phyloP scores from a whole-genome alignment of 1,139 yeast genomes.

The Scheffersomyces lignicola region DNA sequence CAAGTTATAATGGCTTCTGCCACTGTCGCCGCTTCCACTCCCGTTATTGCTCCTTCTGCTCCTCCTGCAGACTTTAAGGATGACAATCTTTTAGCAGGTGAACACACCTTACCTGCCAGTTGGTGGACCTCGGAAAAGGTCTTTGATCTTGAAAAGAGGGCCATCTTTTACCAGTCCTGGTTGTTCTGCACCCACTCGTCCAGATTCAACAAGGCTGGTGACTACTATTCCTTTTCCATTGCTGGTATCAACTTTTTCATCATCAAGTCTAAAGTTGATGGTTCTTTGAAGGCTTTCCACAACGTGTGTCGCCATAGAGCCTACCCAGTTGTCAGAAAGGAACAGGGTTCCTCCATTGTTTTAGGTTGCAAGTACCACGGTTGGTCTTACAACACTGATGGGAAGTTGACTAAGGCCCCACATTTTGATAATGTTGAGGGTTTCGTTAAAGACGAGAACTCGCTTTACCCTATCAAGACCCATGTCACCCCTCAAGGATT shows the following conservation, averaged over 20 bases:
- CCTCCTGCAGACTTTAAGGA: slow-evolving; percentile 25
- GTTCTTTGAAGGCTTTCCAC: slow-evolving; percentile 58
- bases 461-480: slow-evolving; percentile 53
- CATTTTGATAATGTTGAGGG: slow-evolving; percentile 61
- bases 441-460: slow-evolving; percentile 54
- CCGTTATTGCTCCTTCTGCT: slow-evolving; percentile 22
- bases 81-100: slow-evolving; percentile 39
- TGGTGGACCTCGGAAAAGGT: slow-evolving; percentile 65
- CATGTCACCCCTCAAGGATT: slow-evolving; percentile 58
- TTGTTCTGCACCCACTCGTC: slow-evolving; percentile 50
- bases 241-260: slow-evolving; percentile 57
- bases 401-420: slow-evolving; percentile 58
- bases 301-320: slow-evolving; percentile 67
- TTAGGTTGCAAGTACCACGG: slow-evolving; percentile 65
- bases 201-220: slow-evolving; percentile 57
- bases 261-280: slow-evolving; percentile 51
- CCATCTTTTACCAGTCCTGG: slow-evolving; percentile 59
- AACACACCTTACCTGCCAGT: slow-evolving; percentile 62
- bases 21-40: slow-evolving; percentile 14
- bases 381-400: slow-evolving; percentile 64
- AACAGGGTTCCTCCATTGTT: slow-evolving; percentile 55
- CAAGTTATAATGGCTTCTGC: slow-evolving; percentile 14
- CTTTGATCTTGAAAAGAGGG: slow-evolving; percentile 56
- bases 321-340: slow-evolving; percentile 58
- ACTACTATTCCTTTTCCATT: slow-evolving; percentile 50